Conservation (phyloP, 2,329 filamentous ascomycete genomes). For the Neofusicoccum ribis region DNA sequence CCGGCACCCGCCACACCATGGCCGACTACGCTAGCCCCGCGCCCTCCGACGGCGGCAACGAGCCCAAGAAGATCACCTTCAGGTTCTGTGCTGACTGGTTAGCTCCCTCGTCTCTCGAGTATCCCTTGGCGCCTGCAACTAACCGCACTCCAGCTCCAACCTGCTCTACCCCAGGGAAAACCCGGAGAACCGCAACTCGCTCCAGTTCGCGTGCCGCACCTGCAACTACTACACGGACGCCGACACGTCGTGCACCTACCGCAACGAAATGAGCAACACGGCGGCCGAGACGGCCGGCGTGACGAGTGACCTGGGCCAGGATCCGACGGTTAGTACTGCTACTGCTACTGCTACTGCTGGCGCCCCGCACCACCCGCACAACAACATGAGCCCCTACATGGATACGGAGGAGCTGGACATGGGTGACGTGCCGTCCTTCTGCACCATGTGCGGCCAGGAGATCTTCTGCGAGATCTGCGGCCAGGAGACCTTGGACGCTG, state of each 20-base stretch:
- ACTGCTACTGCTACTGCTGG: neutral
- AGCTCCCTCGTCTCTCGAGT: constrained; percentile 16
- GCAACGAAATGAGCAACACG: constrained; percentile 87
- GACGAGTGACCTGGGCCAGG: constrained; percentile 92
- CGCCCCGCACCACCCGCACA: constrained; percentile 12
- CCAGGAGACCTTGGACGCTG: constrained; percentile 44
- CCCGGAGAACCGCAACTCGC: constrained; percentile 68
- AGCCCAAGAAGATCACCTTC: constrained; percentile 79
- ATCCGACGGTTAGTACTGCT: constrained; percentile 87
- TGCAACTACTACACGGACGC: constrained; percentile 90
- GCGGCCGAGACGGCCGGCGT: constrained; percentile 95
- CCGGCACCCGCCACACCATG: neutral
- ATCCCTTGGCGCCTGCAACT: neutral
- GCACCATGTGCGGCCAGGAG: constrained; percentile 59
- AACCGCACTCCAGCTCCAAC: constrained; percentile 67
- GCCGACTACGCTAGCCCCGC: constrained; percentile 28
- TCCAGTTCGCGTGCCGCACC: constrained; percentile 94
- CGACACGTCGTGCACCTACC: constrained; percentile 87
- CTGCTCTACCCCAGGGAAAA: constrained; percentile 98
- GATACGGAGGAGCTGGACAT: constrained; percentile 24
- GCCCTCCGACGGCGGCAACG: constrained; percentile 37
- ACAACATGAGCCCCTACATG: constrained; percentile 20
- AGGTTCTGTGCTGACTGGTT: constrained; percentile 97
- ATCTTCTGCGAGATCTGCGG: constrained; percentile 57
- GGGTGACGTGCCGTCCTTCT: constrained; percentile 47